Percentiles rank a stretch among this genome's conserved stretches.
Conservation (phyloP, 345 rosid species). For the Jatropha curcas region DNA sequence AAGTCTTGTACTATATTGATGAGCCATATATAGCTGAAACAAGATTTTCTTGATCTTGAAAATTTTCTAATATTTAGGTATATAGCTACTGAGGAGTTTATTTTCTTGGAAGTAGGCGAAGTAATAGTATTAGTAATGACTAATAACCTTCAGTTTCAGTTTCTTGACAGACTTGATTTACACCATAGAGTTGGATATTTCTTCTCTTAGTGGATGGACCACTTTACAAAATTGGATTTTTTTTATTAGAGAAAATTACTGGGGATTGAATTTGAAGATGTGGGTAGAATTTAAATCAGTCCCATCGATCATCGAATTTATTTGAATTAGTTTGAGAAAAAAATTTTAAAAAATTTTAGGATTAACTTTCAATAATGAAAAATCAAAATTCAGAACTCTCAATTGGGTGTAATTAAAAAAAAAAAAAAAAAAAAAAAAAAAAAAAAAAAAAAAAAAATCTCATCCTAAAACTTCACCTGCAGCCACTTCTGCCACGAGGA, state of each 20-base stretch:
- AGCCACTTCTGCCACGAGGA: constrained; percentile 41
- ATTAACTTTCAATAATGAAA: too few relatives aligned
- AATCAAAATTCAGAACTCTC: too few relatives aligned
- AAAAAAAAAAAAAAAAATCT: constrained; percentile 34
- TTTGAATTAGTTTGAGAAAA: too few relatives aligned
- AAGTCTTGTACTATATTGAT: constrained; percentile 36
- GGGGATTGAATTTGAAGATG: too few relatives aligned
- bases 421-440: too few relatives aligned
- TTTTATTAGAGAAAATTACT: constrained; percentile 5
- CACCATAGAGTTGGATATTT: neutral
- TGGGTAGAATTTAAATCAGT: too few relatives aligned
- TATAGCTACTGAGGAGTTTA: neutral
- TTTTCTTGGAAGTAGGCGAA: neutral
- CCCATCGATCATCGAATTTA: too few relatives aligned
- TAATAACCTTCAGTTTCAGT: constrained; percentile 13
- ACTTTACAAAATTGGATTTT: constrained; percentile 18
- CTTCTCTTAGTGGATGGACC: constrained; percentile 19
- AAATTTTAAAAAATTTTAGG: too few relatives aligned
- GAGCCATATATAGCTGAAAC: constrained; percentile 30
- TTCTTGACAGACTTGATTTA: constrained; percentile 18
- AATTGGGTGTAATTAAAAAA: too few relatives aligned
- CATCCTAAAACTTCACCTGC: constrained; percentile 53
- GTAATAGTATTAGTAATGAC: neutral
- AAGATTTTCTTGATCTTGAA: neutral
- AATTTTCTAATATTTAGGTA: neutral